Evolutionary conservation across 257 asterid species (phyloP).

Genomic region (Capsicum baccatum): DNA sequence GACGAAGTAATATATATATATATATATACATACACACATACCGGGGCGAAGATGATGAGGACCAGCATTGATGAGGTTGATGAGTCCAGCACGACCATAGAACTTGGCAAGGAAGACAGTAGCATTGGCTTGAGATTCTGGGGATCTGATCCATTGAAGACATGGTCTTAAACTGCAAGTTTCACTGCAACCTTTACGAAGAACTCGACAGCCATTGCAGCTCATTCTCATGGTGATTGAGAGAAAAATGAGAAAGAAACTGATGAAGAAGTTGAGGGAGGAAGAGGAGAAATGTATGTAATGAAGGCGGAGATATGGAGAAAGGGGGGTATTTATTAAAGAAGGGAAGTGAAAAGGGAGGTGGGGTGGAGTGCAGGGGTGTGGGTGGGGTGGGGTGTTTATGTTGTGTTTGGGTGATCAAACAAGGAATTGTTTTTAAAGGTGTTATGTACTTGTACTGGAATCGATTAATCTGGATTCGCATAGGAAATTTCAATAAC

Average conservation of each 20-base stretch:
- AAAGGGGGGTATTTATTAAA: conserved; percentile 27
- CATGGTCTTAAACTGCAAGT: conserved; percentile 65
- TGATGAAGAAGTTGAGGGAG: conserved; percentile 11
- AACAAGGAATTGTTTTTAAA: no score
- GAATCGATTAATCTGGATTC: no score
- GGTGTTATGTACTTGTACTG: no score
- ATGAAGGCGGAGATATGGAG: conserved; percentile 26
- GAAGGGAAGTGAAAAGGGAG: not conserved
- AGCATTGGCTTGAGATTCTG: conserved; percentile 80
- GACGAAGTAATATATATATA: not conserved
- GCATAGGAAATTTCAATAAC: no score
- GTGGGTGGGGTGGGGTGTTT: not conserved
- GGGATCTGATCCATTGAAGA: conserved; percentile 68
- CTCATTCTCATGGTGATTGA: conserved; percentile 51
- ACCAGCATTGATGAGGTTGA: conserved; percentile 70
- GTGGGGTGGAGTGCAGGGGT: not conserved
- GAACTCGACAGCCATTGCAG: conserved; percentile 88
- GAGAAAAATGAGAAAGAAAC: not conserved
- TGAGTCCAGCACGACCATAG: conserved; percentile 88
- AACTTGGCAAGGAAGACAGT: conserved; percentile 85
- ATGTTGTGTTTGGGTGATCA: no score
- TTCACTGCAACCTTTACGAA: conserved; percentile 79
- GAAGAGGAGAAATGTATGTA: not conserved
- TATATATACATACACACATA: not conserved
- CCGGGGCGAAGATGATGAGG: conserved; percentile 73